Evolutionary conservation across 2,329 filamentous ascomycete species (phyloP).

Genomic region (Pseudogymnoascus sp.): DNA sequence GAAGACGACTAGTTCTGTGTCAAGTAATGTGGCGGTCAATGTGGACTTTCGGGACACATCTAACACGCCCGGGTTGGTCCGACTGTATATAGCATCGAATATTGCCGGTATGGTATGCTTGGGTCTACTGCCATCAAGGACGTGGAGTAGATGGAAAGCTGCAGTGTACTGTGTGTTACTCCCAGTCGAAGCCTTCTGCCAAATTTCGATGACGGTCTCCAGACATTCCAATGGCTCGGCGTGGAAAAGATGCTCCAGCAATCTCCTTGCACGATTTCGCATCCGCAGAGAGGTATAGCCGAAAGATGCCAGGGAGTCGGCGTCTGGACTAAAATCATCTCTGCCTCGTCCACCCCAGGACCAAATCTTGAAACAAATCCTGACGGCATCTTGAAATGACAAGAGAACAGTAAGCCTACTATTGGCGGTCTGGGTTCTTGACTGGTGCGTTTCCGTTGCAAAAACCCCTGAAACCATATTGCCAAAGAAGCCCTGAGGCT

Average conservation of each 20-base stretch:
- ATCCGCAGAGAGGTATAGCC: slow-evolving; percentile 84
- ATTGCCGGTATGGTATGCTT: slow-evolving; percentile 88
- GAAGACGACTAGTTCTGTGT: slow-evolving; percentile 79
- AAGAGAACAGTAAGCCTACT: slow-evolving; percentile 86
- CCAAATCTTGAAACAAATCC: slow-evolving; percentile 91
- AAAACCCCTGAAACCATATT: slow-evolving; percentile 93
- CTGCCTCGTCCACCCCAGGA: slow-evolving; percentile 70
- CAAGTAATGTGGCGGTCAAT: slow-evolving; percentile 73
- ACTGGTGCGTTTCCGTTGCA: slow-evolving; percentile 64
- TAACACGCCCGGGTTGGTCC: slow-evolving; percentile 74
- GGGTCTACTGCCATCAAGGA: slow-evolving; percentile 81
- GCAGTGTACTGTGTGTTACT: slow-evolving; percentile 46
- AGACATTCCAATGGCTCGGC: slow-evolving; percentile 89
- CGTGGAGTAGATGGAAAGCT: slow-evolving; percentile 80
- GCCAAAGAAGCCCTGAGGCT: slow-evolving; percentile 80
- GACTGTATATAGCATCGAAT: slow-evolving; percentile 92
- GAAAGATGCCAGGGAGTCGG: slow-evolving; percentile 69
- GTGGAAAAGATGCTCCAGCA: slow-evolving; percentile 86
- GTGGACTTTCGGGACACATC: slow-evolving; percentile 78
- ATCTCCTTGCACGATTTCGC: slow-evolving; percentile 76
- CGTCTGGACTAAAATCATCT: slow-evolving; percentile 52
- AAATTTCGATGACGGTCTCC: slow-evolving; percentile 81
- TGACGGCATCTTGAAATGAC: slow-evolving; percentile 93
- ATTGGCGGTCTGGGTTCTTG: slow-evolving; percentile 81
- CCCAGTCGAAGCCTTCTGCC: slow-evolving; percentile 47